Conservation (phyloP, 805 yeast genomes). For the Metschnikowia colocasiae region DNA sequence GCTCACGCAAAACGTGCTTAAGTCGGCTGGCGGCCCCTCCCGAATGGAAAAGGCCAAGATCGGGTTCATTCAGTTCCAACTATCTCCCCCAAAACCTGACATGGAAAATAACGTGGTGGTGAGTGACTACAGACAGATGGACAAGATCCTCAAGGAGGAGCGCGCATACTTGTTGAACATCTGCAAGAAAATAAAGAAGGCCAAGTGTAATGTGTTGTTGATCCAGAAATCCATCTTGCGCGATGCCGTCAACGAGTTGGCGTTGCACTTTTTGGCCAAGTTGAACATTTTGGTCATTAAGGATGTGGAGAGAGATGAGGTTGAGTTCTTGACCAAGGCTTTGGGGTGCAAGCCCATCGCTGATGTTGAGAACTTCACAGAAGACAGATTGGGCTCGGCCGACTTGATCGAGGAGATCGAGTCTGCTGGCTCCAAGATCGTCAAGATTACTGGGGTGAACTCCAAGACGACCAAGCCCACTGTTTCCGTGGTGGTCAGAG, state of each 20-base stretch:
- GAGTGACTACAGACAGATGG: constrained; percentile 98
- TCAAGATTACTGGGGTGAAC: constrained; percentile 75
- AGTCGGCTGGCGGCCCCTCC: constrained; percentile 91
- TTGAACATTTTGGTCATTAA: constrained; percentile 90
- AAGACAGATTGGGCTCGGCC: constrained; percentile 87
- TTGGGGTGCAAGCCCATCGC: constrained; percentile 96
- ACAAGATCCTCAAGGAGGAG: constrained; percentile 95
- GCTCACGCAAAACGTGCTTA: constrained; percentile 83
- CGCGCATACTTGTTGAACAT: constrained; percentile 91
- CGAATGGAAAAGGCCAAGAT: constrained; percentile 91
- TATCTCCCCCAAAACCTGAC: constrained; percentile 95
- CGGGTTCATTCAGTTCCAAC: constrained; percentile 88
- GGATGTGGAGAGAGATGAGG: constrained; percentile 94
- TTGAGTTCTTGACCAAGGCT: constrained; percentile 81
- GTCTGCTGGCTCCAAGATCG: constrained; percentile 84
- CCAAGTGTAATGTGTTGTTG: constrained; percentile 88
- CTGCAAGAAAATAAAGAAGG: constrained; percentile 93
- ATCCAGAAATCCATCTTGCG: constrained; percentile 91
- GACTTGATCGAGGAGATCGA: constrained; percentile 91
- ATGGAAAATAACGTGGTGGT: constrained; percentile 97
- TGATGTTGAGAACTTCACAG: constrained; percentile 88
- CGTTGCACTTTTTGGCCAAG: constrained; percentile 90
- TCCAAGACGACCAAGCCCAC: constrained; percentile 58
- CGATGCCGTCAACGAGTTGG: constrained; percentile 92
- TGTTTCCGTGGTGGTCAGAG: constrained; percentile 88